These are phyloP conservation scores for Podila epicladia DNA, from an alignment of 192 early-diverging fungal species.

Conservation along the genomic window DNA sequence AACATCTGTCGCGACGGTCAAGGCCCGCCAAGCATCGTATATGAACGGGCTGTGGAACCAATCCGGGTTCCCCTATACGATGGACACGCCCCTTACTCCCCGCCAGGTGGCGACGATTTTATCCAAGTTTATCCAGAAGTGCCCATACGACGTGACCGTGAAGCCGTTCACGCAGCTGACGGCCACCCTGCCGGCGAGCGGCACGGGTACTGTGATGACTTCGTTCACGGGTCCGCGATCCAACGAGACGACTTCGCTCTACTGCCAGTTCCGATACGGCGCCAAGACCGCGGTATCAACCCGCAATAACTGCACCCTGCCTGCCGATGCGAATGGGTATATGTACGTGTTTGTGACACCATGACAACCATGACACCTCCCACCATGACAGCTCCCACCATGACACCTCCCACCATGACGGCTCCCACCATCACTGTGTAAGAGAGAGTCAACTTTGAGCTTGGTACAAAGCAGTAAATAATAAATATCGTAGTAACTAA, in stretches of 20 bases:
- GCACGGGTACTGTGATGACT: conserved; percentile 11
- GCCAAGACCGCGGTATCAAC: conserved; percentile 6
- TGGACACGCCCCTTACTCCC: conserved; percentile 17
- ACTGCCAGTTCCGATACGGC: conserved; percentile 34
- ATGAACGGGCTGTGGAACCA: conserved; percentile 19
- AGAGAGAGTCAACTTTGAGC: too few relatives aligned
- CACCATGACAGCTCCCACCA: too few relatives aligned
- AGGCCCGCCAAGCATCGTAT: conserved; percentile 29
- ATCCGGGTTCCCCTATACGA: conserved; percentile 11
- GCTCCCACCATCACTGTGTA: too few relatives aligned
- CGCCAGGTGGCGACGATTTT: conserved; percentile 2
- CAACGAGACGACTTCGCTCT: conserved; percentile 2
- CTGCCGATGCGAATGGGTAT: conserved; percentile 14
- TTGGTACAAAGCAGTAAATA: too few relatives aligned
- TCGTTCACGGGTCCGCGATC: neutral
- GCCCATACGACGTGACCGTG: conserved; percentile 7
- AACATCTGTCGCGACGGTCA: conserved; percentile 10
- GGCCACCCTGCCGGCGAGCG: conserved; percentile 6
- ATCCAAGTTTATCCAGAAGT: conserved; percentile 6
- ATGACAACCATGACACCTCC: too few relatives aligned
- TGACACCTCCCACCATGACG: too few relatives aligned
- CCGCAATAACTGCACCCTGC: conserved; percentile 17
- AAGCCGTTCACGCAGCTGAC: conserved; percentile 16
- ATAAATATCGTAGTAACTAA: too few relatives aligned
- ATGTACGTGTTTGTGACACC: conserved; percentile 21